phyloP scores from a whole-genome alignment of 495 filamentous ascomycete genomes.

The Penicillium cinerascens region DNA sequence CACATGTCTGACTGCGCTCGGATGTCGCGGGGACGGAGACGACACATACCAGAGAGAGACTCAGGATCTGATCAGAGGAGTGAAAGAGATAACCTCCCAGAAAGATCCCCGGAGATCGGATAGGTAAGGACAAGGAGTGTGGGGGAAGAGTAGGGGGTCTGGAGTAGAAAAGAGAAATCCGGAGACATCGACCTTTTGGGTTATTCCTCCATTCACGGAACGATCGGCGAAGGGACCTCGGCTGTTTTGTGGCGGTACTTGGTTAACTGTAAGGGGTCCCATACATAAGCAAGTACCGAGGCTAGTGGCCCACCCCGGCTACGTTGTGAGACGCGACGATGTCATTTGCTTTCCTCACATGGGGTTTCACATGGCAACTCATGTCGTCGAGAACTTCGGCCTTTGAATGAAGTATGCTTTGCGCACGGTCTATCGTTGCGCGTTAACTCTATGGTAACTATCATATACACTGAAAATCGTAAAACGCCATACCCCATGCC shows the following conservation, averaged over 20 bases:
- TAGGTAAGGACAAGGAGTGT: constrained; percentile 4
- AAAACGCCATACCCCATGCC: constrained; percentile 9
- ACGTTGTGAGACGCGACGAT: constrained; percentile 5
- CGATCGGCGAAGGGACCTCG: constrained; percentile 22
- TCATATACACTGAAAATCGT: neutral
- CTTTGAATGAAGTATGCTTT: neutral
- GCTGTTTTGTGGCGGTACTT: constrained; percentile 16
- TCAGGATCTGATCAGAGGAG: constrained; percentile 1
- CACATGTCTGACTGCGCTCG: neutral
- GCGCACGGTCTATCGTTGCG: neutral
- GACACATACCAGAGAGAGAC: neutral
- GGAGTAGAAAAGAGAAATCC: constrained; percentile 14
- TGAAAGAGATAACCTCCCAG: constrained; percentile 6
- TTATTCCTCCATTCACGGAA: constrained; percentile 11
- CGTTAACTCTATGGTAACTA: neutral
- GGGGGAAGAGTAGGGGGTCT: constrained; percentile 6
- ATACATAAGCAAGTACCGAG: constrained; percentile 9
- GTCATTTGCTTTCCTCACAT: constrained; percentile 16
- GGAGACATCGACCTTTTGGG: constrained; percentile 21
- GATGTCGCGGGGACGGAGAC: neutral
- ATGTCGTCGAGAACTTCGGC: neutral
- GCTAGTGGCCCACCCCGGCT: constrained; percentile 2
- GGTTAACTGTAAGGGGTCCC: neutral
- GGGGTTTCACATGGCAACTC: constrained; percentile 17
- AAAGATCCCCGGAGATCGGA: neutral